Conservation (phyloP, 2,329 filamentous ascomycete genomes). For the Xylaria digitata region DNA sequence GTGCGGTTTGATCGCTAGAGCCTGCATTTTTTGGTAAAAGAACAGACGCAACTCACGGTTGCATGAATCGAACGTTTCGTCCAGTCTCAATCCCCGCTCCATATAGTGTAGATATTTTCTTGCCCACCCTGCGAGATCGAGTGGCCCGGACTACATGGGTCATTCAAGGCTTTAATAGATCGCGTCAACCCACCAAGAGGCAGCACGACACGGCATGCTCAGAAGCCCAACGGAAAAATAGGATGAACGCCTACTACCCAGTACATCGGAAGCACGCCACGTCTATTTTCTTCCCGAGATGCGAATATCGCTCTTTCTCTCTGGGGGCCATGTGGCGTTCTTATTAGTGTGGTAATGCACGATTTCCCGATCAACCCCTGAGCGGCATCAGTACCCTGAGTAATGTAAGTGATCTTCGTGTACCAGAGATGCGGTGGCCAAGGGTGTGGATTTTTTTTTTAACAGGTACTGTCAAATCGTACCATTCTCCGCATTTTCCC, state of each 20-base stretch:
- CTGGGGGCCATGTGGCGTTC: neutral
- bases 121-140: neutral
- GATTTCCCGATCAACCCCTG: conserved; percentile 2
- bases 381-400: neutral
- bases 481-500: conserved; percentile 14
- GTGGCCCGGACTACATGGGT: neutral
- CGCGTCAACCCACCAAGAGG: too few species aligned
- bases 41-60: too few species aligned
- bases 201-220: too few species aligned
- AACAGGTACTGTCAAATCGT: neutral
- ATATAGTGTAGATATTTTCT: neutral
- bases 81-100: neutral
- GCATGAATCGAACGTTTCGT: neutral
- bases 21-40: too few species aligned
- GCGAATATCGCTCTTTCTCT: neutral
- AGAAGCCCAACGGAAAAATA: neutral
- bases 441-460: conserved; percentile 11
- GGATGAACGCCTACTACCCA: neutral
- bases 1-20: neutral
- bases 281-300: neutral
- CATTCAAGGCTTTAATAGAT: neutral
- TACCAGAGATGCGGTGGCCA: neutral
- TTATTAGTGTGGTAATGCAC: neutral
- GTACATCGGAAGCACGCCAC: neutral
- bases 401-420: conserved; percentile 3